Evolutionary conservation across 1,139 yeast species (phyloP), one percentile per base, ranked within the genome.

Genomic region (Lodderomyces jiufengensis): DNA sequence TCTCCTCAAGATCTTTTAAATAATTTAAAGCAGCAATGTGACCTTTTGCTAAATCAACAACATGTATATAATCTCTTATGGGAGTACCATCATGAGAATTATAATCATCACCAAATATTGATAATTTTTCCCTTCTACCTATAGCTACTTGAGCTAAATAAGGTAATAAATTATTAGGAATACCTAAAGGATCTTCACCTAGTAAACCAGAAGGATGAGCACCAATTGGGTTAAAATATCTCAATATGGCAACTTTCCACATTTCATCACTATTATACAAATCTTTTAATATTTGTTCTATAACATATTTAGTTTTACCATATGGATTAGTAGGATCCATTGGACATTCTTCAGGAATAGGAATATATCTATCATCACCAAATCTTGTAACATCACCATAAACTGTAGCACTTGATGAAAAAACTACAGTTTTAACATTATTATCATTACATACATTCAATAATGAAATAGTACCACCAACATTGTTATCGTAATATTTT

Each of bases 201-300:
- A 84, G 68, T 26, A 78, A 59, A 6, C 94, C 94, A 2, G 87
- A 78, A 3, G 90, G 86, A 54, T 84, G 94, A 10, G 94, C 92
- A 24, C 95, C 95, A 51, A 84, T 82, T 27, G 94, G 94, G 53
- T 84, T 84, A 63, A 83, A 84, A 58, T 84, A 84, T 41, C 94
- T 70, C 51, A 84, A 66, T 36, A 83, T 70, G 2, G 88, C 94
- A 26, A 79, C 71, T 40, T 72, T 68, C 82, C 85, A 78, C 5
- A 38, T 23, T 1, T 44, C 51, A 39, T 73, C 76, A 34, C 79
- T 67, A 5, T 61, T 46, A 46, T 76, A 66, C 32, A 80, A 64
- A 55, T 81, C 90, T 34, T 71, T 63, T 46, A 84, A 58, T 38
- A 83, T 71, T 37, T 71, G 68, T 57, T 84, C 95, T 46, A 80